Percentiles rank a stretch among this genome's conserved stretches.
phyloP scores from a whole-genome alignment of 805 yeast species.

The Limtongia smithiae region DNA sequence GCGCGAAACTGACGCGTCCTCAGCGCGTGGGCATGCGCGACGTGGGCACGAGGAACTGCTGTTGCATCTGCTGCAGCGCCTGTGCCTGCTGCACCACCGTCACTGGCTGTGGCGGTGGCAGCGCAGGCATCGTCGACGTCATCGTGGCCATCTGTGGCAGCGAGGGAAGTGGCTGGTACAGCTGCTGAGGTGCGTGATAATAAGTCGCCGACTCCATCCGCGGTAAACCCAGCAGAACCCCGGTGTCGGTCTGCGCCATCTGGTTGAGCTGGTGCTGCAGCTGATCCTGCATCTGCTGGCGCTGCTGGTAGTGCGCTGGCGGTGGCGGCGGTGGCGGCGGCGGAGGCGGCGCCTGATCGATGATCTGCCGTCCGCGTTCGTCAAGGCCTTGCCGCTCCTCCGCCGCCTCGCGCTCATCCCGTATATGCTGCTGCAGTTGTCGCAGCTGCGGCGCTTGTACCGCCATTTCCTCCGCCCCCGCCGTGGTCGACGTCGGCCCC shows the following conservation, averaged over 20 bases:
- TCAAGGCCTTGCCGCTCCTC: not conserved
- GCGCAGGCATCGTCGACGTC: not conserved
- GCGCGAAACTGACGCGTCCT: no score
- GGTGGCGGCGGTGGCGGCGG: not conserved
- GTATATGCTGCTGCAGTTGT: not conserved
- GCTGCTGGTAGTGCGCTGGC: not conserved
- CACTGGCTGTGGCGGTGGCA: not conserved
- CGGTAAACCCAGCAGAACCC: not conserved
- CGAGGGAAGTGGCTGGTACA: conserved; percentile 1
- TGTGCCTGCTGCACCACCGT: not conserved
- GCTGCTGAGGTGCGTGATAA: not conserved
- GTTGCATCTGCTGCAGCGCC: no score
- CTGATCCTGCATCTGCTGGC: not conserved
- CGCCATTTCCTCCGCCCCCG: not conserved
- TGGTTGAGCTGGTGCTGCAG: not conserved
- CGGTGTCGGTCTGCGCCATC: no score
- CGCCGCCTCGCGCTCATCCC: no score
- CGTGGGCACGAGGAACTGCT: no score
- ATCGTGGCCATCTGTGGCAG: not conserved
- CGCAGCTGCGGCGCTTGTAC: not conserved
- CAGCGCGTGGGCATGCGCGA: no score
- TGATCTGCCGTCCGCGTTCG: not conserved
- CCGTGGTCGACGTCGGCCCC: not conserved
- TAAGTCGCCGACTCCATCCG: not conserved
- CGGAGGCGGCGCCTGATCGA: not conserved